A percentile compares a stretch with the other conserved stretches of the same genome.
phyloP scores from a whole-genome alignment of 2,329 filamentous ascomycete genomes.

The Diaporthe destruens region DNA sequence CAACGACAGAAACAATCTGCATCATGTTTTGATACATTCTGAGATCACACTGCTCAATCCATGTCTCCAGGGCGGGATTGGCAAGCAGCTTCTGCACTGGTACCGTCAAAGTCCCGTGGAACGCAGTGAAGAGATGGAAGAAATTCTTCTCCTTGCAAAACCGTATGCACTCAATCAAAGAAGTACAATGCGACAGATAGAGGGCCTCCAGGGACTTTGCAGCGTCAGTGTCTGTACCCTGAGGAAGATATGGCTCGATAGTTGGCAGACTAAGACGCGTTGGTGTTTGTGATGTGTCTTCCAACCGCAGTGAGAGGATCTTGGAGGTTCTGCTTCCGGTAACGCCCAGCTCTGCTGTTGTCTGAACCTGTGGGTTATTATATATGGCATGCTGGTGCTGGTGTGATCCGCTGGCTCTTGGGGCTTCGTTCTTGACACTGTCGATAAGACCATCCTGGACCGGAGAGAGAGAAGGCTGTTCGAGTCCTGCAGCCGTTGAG shows the following conservation, averaged over 20 bases:
- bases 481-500: constrained; percentile 37
- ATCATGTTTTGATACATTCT: constrained; percentile 98
- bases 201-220: constrained; percentile 87
- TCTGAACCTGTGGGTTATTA: constrained; percentile 68
- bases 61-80: constrained; percentile 83
- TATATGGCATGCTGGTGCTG: constrained; percentile 66
- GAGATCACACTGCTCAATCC: constrained; percentile 97
- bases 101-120: constrained; percentile 95
- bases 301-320: constrained; percentile 71
- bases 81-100: constrained; percentile 94
- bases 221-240: constrained; percentile 86
- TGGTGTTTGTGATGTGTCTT: constrained; percentile 71
- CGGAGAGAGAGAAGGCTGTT: constrained; percentile 32
- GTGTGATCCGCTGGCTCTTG: constrained; percentile 45
- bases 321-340: constrained; percentile 70
- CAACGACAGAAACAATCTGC: constrained; percentile 88
- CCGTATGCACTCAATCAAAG: constrained; percentile 92
- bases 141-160: constrained; percentile 98
- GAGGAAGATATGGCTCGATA: constrained; percentile 84
- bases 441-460: constrained; percentile 5
- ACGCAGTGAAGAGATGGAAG: constrained; percentile 93
- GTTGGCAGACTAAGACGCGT: constrained; percentile 85
- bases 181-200: constrained; percentile 95
- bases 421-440: background rate
- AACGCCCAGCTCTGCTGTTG: constrained; percentile 69